Evolutionary conservation across 805 yeast genomes (phyloP), one percentile per base, ranked within the genome.

Genomic region (Nakazawaea holstii): DNA sequence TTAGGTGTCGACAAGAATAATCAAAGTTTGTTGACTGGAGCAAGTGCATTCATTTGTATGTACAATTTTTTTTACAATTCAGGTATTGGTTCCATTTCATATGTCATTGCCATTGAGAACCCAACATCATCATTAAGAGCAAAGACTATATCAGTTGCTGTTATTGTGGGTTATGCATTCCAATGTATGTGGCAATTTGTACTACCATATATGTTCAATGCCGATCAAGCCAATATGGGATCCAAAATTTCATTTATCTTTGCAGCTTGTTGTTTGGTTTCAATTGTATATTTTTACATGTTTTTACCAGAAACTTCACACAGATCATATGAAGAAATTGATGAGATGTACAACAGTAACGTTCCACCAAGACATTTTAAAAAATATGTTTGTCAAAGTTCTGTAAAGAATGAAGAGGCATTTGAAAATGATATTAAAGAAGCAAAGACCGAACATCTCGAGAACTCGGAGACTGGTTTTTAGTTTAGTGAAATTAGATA

Each of bases 281-380:
- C 48, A 14, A 15, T 69, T 6, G 51, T 64, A 35, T 77, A 79
- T 78, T 62, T 68, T 32, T 72, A 64, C 60, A 73, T 76, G 60
- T 72, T 76, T 43, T 65, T 80, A 43, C 87, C 87, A 8, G 87
- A 82, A 59, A 76, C 84, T 27, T 68, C 68, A 53, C 73, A 72
- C 42, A 70, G 82, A 59, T 77, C 85, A 0, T 79, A 68, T 57
- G 82, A 79, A 43, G 86, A 82, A 56, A 65, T 82, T 57, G 86
- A 80, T 60, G 64, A 66, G 45, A 62, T 81, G 65, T 82, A 80
- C 61, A 67, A 59, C 35, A 59, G 55, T 47, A 46, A 55, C 6
- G 55, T 64, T 33, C 52, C 55, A 17, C 60, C 69, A 6, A 58
- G 69, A 56, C 49, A 65, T 35, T 67, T 64, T 59, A 58, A 54